A percentile compares a stretch with the other conserved stretches of the same genome.
Conservation (phyloP, 495 filamentous ascomycete species). For the Penicillium egyptiacum region DNA sequence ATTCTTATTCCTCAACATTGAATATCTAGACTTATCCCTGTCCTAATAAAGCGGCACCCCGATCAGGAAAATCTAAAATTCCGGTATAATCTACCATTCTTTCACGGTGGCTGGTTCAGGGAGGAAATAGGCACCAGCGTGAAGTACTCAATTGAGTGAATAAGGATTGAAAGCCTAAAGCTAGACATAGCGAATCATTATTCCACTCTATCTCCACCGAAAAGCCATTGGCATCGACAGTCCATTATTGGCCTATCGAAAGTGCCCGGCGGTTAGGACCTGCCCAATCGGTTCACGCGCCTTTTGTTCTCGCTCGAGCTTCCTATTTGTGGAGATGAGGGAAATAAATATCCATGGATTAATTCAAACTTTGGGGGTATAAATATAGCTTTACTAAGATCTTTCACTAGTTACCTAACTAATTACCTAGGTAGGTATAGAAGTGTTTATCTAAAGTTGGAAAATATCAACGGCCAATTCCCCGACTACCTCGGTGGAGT, state of each 20-base stretch:
- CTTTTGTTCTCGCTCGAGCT: neutral
- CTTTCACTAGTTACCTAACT: neutral
- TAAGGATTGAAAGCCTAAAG: slow-evolving; percentile 2
- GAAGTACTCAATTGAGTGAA: neutral
- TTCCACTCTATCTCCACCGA: neutral
- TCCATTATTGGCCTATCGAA: neutral
- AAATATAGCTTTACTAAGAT: neutral
- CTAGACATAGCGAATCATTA: slow-evolving; percentile 11
- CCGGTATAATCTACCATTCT: too few species aligned
- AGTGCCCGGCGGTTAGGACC: slow-evolving; percentile 1
- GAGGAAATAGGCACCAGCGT: slow-evolving; percentile 22
- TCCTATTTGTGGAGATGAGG: neutral
- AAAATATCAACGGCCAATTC: neutral
- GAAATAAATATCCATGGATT: neutral
- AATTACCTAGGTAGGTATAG: neutral
- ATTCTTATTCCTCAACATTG: too few species aligned
- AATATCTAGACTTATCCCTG: too few species aligned
- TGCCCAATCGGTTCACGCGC: slow-evolving; percentile 1
- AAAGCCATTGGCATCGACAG: neutral
- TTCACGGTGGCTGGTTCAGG: too few species aligned
- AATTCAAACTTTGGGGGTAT: neutral
- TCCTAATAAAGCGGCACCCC: too few species aligned
- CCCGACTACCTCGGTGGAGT: neutral
- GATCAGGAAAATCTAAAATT: too few species aligned
- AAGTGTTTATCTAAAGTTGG: neutral